Evolutionary conservation across 139 green algal species (phyloP), one percentile per base, ranked within the genome.

Genomic region (Raphidocelis subcapitata): DNA sequence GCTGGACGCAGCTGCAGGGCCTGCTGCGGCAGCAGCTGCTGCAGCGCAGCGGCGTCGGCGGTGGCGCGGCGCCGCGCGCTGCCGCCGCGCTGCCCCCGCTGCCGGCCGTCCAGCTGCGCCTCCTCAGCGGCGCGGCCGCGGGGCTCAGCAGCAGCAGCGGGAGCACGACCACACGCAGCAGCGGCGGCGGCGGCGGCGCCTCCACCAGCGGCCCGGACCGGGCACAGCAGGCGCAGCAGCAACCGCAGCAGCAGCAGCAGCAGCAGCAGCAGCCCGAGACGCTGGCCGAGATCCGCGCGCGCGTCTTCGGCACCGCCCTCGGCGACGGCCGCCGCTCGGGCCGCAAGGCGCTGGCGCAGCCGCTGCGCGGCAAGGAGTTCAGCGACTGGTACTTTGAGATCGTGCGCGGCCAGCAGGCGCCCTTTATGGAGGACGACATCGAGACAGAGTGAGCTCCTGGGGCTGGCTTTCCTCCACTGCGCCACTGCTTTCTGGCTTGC

Each of bases 371-470:
- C 4, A 33, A 51, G 8, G 20, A 52, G 29, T 47, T 78, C 20
- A 47, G 35, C 12, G 15, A 29, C 62, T 78, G 72, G 72, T 78
- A 78, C 52, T 65, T 72, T 26, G n/a, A n/a, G n/a, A 78, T 51
- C 3, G 32, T 76, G 21, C 64, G 56, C 3, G 46, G 51, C 1
- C 72, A 51, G 14, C 8, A 65, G 33, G 29, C 64, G 72, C 49
- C 64, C 20, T 31, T 78, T 33, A 41, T 78, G 21, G 62, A 72
- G 35, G 51, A 78, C 51, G 62, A 63, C 5, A 16, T 67, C 3
- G 72, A 78, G 46, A 54, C 60, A 51, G 72, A 69, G 70, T 76
- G 52, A 76, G 70, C 41, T 49, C 41, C 41, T 49, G 8, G 41
- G 8, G 41, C 41, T 49, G 41, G 41, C 41, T 12, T 49, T 49